Percentiles rank a stretch among this genome's conserved stretches.
Evolutionary conservation across 495 filamentous ascomycete genomes (phyloP).

Genomic region (Hypoxylon trugodes): DNA sequence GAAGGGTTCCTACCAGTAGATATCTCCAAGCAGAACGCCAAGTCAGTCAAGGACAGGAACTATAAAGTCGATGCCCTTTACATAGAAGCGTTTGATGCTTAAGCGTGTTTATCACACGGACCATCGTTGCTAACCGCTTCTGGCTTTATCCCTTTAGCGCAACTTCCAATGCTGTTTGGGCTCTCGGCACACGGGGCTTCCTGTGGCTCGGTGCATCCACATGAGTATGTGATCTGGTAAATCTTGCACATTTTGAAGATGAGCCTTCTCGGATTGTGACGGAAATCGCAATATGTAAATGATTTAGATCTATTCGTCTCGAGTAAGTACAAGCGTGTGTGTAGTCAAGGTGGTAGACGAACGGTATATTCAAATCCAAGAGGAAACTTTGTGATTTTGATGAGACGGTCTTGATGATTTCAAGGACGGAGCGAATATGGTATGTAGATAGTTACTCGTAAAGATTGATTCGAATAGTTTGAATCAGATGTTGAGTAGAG

Average conservation of each 20-base stretch:
- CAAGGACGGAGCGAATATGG: neutral
- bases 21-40: conserved; percentile 1
- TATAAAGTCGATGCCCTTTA: neutral
- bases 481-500: conserved; percentile 10
- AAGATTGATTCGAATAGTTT: conserved; percentile 4
- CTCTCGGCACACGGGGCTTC: conserved; percentile 22
- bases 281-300: no score
- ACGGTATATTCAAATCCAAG: conserved; percentile 2
- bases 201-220: conserved; percentile 5
- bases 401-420: neutral
- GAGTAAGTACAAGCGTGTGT: conserved; percentile 2
- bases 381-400: neutral
- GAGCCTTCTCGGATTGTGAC: neutral
- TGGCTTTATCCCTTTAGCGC: neutral
- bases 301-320: conserved; percentile 3
- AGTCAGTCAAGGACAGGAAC: conserved; percentile 14
- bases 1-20: neutral
- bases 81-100: neutral
- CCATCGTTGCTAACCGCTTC: neutral
- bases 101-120: conserved; percentile 27
- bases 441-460: neutral
- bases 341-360: conserved; percentile 3
- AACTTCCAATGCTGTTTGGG: conserved; percentile 26
- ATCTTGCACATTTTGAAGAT: conserved; percentile 33
- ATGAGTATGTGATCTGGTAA: conserved; percentile 27